Base-by-base conservation (phyloP, 140 eudicot genomes). In the Erigeron philadelphicus region DNA sequence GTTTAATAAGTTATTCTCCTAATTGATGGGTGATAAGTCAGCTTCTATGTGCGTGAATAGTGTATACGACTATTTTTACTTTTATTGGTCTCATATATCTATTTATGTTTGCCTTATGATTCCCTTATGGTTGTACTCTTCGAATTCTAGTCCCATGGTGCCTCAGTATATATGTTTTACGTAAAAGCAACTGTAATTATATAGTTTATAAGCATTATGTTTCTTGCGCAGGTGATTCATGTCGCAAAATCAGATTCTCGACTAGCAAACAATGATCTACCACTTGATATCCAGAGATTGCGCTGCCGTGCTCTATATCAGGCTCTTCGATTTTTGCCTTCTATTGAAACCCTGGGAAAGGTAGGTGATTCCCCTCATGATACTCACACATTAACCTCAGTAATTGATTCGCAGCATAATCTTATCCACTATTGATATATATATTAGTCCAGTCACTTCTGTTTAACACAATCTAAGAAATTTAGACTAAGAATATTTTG, bases 221-320 rank as follows among this genome's bases (percentile, higher is more conserved):
- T 61, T 11, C 71, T 74, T 65, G 12, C 75, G 72, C 86, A 92
- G 98, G 89, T 88, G 61, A 81, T 92, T 76, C 96, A 92, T 79
- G 98, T 92, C 42, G 90, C 96, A 49, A 92, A 92, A 78, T 92
- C 98, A 64, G 98, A 92, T 83, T 88, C 98, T 63, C 83, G 98
- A 61, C 81, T 92, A 77, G 92, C 96, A 61, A 92, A 92, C 79
- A 92, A 92, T 84, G 96, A 86, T 73, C 83, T 92, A 45, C 98
- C 96, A 62, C 80, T 92, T 61, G 98, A 92, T 83, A 84, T 92
- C 58, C 98, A 92, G 85, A 79, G 98, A 81, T 79, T 92, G 68
- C 82, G 98, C 68, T 92, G 98, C 49, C 96, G 98, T 80, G 87
- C 98, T 58, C 83, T 92, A 60, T 92, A 88, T 81, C 84, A 82